Percentiles rank a stretch among this genome's conserved stretches.
Evolutionary conservation across 331 rosid genomes (phyloP).

Genomic region (Saraca asoca): DNA sequence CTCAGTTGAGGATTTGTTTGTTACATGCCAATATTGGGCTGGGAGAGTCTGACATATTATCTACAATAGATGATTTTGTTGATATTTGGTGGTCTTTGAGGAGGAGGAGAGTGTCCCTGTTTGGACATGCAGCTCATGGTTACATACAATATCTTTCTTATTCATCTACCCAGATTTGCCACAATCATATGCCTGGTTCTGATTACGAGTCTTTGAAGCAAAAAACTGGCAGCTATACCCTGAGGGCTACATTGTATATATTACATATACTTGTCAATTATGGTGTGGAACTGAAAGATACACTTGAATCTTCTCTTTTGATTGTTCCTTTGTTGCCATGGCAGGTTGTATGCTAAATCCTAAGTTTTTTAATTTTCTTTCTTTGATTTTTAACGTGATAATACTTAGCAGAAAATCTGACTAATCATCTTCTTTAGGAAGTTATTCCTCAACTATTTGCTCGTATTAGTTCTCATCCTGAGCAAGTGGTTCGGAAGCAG

Average conservation of each 20-base stretch:
- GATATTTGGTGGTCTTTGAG: conserved; percentile 89
- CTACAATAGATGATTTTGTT: conserved; percentile 58
- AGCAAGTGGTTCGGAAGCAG: conserved; percentile 79
- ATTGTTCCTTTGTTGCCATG: conserved; percentile 86
- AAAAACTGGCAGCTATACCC: conserved; percentile 75
- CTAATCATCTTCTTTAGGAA: conserved; percentile 60
- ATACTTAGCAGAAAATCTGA: conserved; percentile 32
- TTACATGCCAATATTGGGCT: conserved; percentile 53
- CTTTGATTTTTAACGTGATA: conserved; percentile 26
- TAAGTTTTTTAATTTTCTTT: conserved; percentile 28
- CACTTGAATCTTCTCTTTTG: conserved; percentile 67
- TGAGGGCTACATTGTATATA: conserved; percentile 83
- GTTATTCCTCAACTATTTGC: conserved; percentile 93
- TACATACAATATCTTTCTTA: conserved; percentile 74
- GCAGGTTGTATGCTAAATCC: conserved; percentile 68
- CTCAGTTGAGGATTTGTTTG: conserved; percentile 67
- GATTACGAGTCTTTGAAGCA: conserved; percentile 61
- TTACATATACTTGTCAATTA: conserved; percentile 90
- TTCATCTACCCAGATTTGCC: conserved; percentile 63
- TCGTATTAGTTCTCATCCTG: conserved; percentile 88
- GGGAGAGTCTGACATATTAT: conserved; percentile 48
- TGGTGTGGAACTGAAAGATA: conserved; percentile 85
- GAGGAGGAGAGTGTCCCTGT: conserved; percentile 84
- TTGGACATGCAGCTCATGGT: conserved; percentile 89
- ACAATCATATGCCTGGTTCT: conserved; percentile 52